phyloP scores from a whole-genome alignment of 129 eudicot species.

The Saussurea involucrata region DNA sequence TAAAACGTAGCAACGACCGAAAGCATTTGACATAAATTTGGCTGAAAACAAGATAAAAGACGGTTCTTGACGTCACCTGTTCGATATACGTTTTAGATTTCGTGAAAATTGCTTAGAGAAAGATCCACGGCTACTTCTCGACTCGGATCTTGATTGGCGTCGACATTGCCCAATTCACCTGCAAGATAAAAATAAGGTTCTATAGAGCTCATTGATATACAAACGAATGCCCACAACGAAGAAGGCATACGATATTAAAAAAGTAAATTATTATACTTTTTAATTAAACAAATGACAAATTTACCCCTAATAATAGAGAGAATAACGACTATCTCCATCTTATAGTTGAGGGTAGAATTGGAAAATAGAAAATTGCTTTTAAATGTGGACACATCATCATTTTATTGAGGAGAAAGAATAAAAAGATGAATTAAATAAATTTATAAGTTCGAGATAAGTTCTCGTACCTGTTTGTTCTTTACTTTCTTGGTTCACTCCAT shows the following conservation, averaged over 20 bases:
- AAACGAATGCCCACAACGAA: background rate
- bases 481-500: slow-evolving; percentile 15
- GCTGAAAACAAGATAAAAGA: background rate
- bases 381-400: background rate
- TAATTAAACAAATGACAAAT: background rate
- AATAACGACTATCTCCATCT: background rate
- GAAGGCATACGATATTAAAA: background rate
- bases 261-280: background rate
- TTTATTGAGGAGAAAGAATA: no score
- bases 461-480: slow-evolving; percentile 25
- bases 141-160: slow-evolving; percentile 18
- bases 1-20: background rate
- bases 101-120: slow-evolving; percentile 28
- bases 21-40: background rate
- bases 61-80: background rate
- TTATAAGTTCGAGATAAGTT: background rate
- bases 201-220: background rate
- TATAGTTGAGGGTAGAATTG: background rate
- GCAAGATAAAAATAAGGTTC: background rate
- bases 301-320: background rate
- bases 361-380: no score
- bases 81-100: slow-evolving; percentile 3
- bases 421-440: no score
- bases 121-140: slow-evolving; percentile 29
- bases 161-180: slow-evolving; percentile 20